Percentiles rank a stretch among this genome's conserved stretches.
These are phyloP conservation scores for Linnemannia hyalina DNA, from an alignment of 192 early-diverging fungal genomes.

Conservation along the genomic window DNA sequence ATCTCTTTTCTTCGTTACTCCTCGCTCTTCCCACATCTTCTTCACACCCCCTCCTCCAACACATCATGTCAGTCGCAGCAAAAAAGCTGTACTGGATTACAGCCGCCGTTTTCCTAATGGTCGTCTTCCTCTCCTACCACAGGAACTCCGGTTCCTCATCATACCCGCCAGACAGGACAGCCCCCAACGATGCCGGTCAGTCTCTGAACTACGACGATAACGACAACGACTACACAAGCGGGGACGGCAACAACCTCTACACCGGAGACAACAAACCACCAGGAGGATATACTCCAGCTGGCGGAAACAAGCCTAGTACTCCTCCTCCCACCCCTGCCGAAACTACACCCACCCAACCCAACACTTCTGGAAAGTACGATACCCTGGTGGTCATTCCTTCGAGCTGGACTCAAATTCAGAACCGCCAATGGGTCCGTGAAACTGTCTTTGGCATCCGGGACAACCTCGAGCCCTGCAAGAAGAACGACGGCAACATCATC, in stretches of 20 bases:
- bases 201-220: conserved; percentile 18
- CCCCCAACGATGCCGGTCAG: background rate
- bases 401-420: conserved; percentile 45
- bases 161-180: background rate
- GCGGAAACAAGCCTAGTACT: background rate
- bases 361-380: conserved; percentile 57
- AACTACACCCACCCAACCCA: conserved; percentile 14
- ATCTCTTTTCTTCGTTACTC: background rate
- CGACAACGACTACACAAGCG: conserved; percentile 14
- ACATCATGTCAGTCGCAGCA: conserved; percentile 29
- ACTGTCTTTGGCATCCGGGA: conserved; percentile 66
- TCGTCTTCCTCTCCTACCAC: conserved; percentile 46
- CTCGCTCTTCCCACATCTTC: background rate
- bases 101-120: conserved; percentile 31
- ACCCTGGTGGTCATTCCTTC: conserved; percentile 66
- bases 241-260: background rate
- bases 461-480: conserved; percentile 66
- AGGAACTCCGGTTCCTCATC: conserved; percentile 7
- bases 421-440: conserved; percentile 64
- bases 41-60: background rate
- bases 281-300: background rate
- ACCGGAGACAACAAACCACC: background rate
- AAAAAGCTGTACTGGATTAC: conserved; percentile 42
- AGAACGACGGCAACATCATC: conserved; percentile 52
- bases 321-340: background rate